Base-by-base conservation (phyloP, 2,329 filamentous ascomycete species). In the Epichloe sylvatica region DNA sequence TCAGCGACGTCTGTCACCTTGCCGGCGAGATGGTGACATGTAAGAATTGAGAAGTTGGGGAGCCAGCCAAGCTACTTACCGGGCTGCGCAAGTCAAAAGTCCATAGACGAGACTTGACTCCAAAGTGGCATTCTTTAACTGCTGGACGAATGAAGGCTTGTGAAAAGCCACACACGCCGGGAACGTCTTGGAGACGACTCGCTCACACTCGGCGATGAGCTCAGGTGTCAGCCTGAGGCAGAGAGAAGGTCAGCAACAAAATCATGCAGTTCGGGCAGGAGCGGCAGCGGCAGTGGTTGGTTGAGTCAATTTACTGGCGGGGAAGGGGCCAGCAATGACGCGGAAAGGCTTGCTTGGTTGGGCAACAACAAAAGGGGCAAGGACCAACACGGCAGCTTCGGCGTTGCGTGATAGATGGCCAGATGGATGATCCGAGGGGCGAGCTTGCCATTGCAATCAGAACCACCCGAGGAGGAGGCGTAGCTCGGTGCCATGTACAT, bases 131-230 rank as follows among this genome's bases (percentile, higher is more conserved):
- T 69, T 76, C 67, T 79, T 80, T 46, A 80, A 69, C 60, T 79
- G 77, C 63, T 78, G 75, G 35, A 80, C 62, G 62, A 80, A 80
- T 2, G 76, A 76, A 7, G 77, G 76, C 65, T 79, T 80, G 67
- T 80, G 77, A 60, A 80, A 80, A 58, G 76, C 77, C 40, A 80
- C 75, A 59, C 76, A 80, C 53, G 77, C 75, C 38, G 77, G 77
- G 56, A 80, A 71, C 13, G 76, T 78, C 67, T 78, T 80, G 57
- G 71, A 73, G 57, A 80, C 74, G 59, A 80, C 75, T 51, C 76
- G 71, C 64, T 80, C 77, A 61, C 76, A 79, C 64, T 80, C 77
- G 55, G 70, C 65, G 53, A 78, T 67, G 53, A 79, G 67, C 60
- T 80, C 77, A 47, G 77, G 76, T 8, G 75, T 78, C 47, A 80